These are phyloP conservation scores for Penicillium hordei DNA, from an alignment of 2,329 filamentous ascomycete species.

Conservation along the genomic window DNA sequence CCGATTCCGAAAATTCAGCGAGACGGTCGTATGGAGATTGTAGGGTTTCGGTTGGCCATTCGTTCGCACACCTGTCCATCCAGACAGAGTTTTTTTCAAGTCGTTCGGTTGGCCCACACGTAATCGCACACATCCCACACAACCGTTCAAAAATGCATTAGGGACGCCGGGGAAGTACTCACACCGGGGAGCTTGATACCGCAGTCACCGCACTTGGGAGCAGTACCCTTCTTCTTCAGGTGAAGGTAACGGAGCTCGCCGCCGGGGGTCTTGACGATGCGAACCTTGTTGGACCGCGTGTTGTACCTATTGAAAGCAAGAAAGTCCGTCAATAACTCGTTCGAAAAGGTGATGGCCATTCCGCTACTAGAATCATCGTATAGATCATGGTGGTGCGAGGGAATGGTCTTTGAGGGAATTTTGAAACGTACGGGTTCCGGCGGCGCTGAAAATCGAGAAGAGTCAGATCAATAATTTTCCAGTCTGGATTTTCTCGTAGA, in stretches of 20 bases:
- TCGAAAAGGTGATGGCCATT: slow-evolving; percentile 10
- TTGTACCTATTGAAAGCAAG: slow-evolving; percentile 71
- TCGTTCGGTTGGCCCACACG: slow-evolving; percentile 15
- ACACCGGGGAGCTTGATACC: slow-evolving; percentile 96
- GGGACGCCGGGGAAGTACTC: slow-evolving; percentile 56
- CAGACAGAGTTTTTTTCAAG: slow-evolving; percentile 13
- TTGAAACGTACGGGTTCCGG: slow-evolving; percentile 70
- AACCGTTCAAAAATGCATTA: slow-evolving; percentile 11
- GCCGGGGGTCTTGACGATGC: slow-evolving; percentile 93
- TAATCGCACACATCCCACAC: slow-evolving; percentile 19
- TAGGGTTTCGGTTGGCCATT: slow-evolving; percentile 16
- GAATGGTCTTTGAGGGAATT: slow-evolving; percentile 16
- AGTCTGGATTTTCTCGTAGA: slow-evolving; percentile 4
- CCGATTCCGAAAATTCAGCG: slow-evolving; percentile 2
- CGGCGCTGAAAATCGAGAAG: slow-evolving; percentile 57
- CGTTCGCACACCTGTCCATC: slow-evolving; percentile 9
- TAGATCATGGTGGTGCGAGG: slow-evolving; percentile 21
- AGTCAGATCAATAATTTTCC: slow-evolving; percentile 29
- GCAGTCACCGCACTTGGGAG: slow-evolving; percentile 99
- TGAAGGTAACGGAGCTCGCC: slow-evolving; percentile 94
- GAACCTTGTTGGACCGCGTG: slow-evolving; percentile 95
- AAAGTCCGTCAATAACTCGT: slow-evolving; percentile 36
- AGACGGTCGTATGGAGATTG: slow-evolving; percentile 7
- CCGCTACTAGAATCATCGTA: slow-evolving; percentile 16
- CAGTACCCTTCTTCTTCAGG: slow-evolving; percentile 99